Evolutionary conservation across 768 basidiomycete species (phyloP), one percentile per base, ranked within the genome.

Genomic region (Trametes sanguinea): DNA sequence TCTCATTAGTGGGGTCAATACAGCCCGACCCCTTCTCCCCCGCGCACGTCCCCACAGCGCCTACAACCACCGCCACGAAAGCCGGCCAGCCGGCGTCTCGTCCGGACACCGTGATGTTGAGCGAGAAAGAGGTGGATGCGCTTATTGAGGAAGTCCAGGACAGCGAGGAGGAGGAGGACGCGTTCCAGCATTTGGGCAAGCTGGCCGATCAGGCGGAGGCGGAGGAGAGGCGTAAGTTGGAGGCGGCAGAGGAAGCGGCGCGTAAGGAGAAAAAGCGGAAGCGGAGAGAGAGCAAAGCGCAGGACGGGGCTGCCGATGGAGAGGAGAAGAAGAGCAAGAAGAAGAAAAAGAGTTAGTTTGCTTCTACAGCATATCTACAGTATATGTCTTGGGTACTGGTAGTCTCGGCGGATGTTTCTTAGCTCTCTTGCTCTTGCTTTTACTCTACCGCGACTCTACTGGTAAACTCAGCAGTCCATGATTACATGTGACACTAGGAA

Each of bases 1-100:
- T 97, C 17, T 95, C 94, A 2, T 76, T 97, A 11, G 81, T 92
- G 33, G 94, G 94, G 8, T 94, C 93, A 3, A 78, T 95, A 61
- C 90, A 92, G 67, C 72, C 76, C 4, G 85, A 92, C 67, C 90
- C 90, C 2, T 90, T 92, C 73, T 87, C 88, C 5, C 80, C 83
- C 1, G 77, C 76, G 47, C 88, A 90, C 70, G 69, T 78, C 29
- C 75, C 79, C 16, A 69, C 70, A n/a, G 52, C 70, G 4, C 46
- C 63, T 6, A 54, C 68, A 11, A 62, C 67, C 40, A 68, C 70
- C n/a, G 54, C 67, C 6, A 42, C 63, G 22, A 54, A 61, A 22
- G 29, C 60, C 22, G 35, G 51, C 27, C 48, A 33, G 17, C 22
- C 27, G 4, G 59, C 48, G 13, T 40, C 58, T 2, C 58, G 43